These are phyloP conservation scores for Tricholoma furcatifolium DNA, from an alignment of 768 basidiomycete genomes.

Conservation along the genomic window DNA sequence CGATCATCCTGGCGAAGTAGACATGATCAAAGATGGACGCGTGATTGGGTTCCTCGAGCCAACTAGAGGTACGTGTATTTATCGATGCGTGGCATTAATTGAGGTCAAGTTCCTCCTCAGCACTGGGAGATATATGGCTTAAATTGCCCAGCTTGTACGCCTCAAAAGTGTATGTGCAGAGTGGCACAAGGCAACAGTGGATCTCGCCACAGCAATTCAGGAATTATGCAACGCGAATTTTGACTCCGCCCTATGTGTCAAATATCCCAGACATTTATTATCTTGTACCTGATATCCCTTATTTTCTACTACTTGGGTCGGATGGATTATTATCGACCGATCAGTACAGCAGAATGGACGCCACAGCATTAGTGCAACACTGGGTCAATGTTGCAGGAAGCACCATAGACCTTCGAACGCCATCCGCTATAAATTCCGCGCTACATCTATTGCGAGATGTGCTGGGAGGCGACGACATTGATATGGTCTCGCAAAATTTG, in stretches of 20 bases:
- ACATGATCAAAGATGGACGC: constrained; percentile 40
- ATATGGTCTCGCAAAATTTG: constrained; percentile 35
- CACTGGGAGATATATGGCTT: constrained; percentile 44
- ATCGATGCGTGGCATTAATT: not conserved
- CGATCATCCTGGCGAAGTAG: constrained; percentile 53
- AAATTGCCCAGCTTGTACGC: constrained; percentile 36
- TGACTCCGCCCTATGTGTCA: constrained; percentile 46
- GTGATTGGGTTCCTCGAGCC: constrained; percentile 58
- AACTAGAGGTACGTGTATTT: constrained; percentile 45
- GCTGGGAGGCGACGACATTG: constrained; percentile 35
- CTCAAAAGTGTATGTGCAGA: not conserved
- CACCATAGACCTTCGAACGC: constrained; percentile 1
- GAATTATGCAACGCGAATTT: constrained; percentile 31
- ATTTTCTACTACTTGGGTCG: constrained; percentile 41
- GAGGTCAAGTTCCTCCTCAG: constrained; percentile 20
- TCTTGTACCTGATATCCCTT: constrained; percentile 27
- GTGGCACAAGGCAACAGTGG: constrained; percentile 28
- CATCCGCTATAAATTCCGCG: constrained; percentile 28
- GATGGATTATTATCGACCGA: constrained; percentile 33
- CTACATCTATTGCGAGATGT: constrained; percentile 39
- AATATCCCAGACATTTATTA: constrained; percentile 39
- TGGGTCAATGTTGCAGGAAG: constrained; percentile 8
- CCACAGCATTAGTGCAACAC: constrained; percentile 2
- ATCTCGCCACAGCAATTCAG: constrained; percentile 26
- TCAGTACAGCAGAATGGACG: constrained; percentile 9